Conservation (phyloP, 140 eudicot species). For the Cichorium intybus region DNA sequence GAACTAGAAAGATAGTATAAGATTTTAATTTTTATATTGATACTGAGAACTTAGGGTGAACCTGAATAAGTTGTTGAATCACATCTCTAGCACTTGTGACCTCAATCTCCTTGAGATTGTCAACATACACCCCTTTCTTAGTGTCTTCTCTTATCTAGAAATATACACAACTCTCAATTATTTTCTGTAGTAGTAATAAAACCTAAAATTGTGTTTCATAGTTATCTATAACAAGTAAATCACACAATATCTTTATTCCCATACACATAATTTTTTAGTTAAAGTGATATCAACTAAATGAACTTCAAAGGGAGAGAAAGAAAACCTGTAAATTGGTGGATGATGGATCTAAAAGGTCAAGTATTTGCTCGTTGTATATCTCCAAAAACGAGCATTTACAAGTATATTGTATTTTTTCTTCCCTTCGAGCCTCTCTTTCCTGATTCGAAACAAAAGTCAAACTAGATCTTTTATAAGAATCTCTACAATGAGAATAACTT, state of each 20-base stretch:
- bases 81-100: conserved; percentile 91
- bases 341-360: conserved; percentile 91
- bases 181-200: neutral
- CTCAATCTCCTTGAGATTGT: conserved; percentile 82
- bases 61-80: conserved; percentile 95
- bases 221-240: neutral
- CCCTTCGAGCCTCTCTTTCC: conserved; percentile 96
- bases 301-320: neutral
- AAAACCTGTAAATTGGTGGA: conserved; percentile 86
- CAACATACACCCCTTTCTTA: conserved; percentile 93
- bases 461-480: neutral
- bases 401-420: conserved; percentile 78
- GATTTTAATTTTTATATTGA: neutral
- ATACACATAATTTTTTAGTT: neutral
- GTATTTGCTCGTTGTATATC: conserved; percentile 94
- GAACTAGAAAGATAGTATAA: neutral
- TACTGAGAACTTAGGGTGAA: conserved; percentile 18
- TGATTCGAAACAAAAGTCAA: conserved; percentile 19
- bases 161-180: neutral
- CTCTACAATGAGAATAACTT: neutral
- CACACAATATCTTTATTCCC: neutral
- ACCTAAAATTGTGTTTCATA: neutral
- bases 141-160: conserved; percentile 92
- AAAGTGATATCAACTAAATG: conserved; percentile 2
- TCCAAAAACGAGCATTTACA: conserved; percentile 97